phyloP scores from a whole-genome alignment of 331 rosid genomes.

The Rhamnella rubrinervis region DNA sequence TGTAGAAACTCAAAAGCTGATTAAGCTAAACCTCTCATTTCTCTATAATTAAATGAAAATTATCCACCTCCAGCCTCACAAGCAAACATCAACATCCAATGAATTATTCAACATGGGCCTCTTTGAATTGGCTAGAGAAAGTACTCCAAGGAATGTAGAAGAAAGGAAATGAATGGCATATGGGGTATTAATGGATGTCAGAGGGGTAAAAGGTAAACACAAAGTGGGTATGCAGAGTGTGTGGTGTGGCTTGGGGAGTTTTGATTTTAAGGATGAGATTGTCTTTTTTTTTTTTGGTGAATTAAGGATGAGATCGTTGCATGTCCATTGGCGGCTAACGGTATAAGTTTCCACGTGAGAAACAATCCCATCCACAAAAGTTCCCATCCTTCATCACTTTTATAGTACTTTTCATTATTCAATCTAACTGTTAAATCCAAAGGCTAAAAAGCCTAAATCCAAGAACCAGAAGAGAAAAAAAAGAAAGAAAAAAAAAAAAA shows the following conservation, averaged over 20 bases:
- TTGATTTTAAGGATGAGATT: slow-evolving; percentile 52
- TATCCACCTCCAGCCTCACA: slow-evolving; percentile 23
- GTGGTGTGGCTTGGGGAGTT: slow-evolving; percentile 45
- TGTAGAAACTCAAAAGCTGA: slow-evolving; percentile 1
- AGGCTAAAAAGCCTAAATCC: background rate
- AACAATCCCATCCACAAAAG: slow-evolving; percentile 43
- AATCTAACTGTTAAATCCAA: background rate
- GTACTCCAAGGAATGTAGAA: background rate
- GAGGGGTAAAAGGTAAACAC: slow-evolving; percentile 25
- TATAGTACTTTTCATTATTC: background rate
- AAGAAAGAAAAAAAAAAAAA: background rate
- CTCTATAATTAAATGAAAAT: slow-evolving; percentile 2
- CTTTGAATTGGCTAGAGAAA: slow-evolving; percentile 1
- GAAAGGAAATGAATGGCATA: slow-evolving; percentile 34
- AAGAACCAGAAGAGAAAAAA: background rate
- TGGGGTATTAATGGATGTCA: slow-evolving; percentile 25
- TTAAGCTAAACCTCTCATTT: slow-evolving; percentile 7
- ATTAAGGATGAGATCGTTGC: slow-evolving; percentile 55
- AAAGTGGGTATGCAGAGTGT: slow-evolving; percentile 27
- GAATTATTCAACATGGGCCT: slow-evolving; percentile 45
- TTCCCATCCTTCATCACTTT: slow-evolving; percentile 4
- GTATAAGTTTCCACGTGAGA: slow-evolving; percentile 33
- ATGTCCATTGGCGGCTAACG: slow-evolving; percentile 44
- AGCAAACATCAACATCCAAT: slow-evolving; percentile 25
- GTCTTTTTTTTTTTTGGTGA: background rate